phyloP scores from a whole-genome alignment of 2,329 filamentous ascomycete genomes.

The Colletotrichum nymphaeae region DNA sequence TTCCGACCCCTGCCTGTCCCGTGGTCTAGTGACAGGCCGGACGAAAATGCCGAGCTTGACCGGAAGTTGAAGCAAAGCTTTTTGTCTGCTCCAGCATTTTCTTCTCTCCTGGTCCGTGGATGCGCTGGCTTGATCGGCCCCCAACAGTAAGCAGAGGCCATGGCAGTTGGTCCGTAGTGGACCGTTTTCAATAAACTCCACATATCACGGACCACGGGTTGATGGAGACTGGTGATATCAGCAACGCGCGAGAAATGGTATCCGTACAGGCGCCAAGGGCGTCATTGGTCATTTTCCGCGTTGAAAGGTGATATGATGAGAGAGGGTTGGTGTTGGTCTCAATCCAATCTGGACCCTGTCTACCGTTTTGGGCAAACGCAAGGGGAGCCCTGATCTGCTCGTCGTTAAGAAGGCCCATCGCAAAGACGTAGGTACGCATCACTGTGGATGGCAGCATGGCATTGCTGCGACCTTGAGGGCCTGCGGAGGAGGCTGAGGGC shows the following conservation, averaged over 20 bases:
- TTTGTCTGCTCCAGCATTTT: not conserved
- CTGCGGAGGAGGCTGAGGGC: constrained; percentile 16
- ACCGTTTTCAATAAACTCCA: constrained; percentile 25
- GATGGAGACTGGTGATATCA: constrained; percentile 15
- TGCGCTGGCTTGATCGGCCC: not conserved
- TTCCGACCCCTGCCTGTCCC: not conserved
- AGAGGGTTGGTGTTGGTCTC: constrained; percentile 16
- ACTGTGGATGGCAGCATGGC: constrained; percentile 14
- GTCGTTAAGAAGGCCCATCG: not conserved
- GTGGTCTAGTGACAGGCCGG: constrained; percentile 25
- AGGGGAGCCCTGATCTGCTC: not conserved
- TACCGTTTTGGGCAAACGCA: not conserved
- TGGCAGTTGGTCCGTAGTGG: constrained; percentile 1
- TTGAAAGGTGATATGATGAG: constrained; percentile 5
- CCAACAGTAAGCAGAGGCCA: constrained; percentile 1
- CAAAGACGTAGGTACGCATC: not conserved
- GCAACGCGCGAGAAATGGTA: not conserved
- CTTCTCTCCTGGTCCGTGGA: not conserved
- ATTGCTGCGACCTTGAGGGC: constrained; percentile 22
- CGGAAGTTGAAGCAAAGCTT: constrained; percentile 7
- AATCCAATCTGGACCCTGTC: not conserved
- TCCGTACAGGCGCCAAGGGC: not conserved
- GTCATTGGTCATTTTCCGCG: constrained; percentile 31
- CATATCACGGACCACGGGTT: constrained; percentile 13
- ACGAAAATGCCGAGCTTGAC: constrained; percentile 20